These are phyloP conservation scores for Diaporthe humulicola DNA, from an alignment of 2,329 filamentous ascomycete genomes.

Conservation along the genomic window DNA sequence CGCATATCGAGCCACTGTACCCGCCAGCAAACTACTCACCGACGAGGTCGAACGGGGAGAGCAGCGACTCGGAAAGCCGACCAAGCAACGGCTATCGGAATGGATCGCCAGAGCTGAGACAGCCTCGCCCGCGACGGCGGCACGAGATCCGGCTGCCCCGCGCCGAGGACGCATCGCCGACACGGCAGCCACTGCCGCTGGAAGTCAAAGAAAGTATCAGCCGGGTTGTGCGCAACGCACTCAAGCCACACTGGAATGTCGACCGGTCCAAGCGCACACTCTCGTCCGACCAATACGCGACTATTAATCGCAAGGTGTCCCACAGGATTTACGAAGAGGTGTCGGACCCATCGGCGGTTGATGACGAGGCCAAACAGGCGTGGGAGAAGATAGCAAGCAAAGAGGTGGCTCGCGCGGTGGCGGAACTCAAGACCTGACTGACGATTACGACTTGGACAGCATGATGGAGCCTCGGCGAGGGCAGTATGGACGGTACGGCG, in stretches of 20 bases:
- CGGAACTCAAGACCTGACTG: conserved; percentile 65
- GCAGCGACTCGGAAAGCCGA: conserved; percentile 59
- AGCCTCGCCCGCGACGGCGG: conserved; percentile 64
- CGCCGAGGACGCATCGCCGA: conserved; percentile 77
- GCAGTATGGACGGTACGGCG: conserved; percentile 37
- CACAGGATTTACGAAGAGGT: conserved; percentile 85
- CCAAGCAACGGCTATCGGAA: conserved; percentile 19
- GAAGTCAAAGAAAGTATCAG: conserved; percentile 91
- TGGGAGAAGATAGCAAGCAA: conserved; percentile 83
- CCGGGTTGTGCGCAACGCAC: conserved; percentile 84
- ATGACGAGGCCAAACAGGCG: conserved; percentile 74
- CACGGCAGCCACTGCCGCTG: conserved; percentile 75
- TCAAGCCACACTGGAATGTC: conserved; percentile 80
- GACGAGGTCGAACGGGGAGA: conserved; percentile 59
- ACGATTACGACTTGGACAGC: conserved; percentile 47
- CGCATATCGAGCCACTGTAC: conserved; percentile 79
- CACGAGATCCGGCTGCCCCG: conserved; percentile 58
- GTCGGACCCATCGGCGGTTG: conserved; percentile 67
- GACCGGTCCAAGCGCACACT: conserved; percentile 75
- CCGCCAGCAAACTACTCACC: conserved; percentile 82
- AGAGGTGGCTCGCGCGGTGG: conserved; percentile 83
- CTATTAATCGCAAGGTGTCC: conserved; percentile 91
- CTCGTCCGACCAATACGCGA: conserved; percentile 90
- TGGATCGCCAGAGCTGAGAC: conserved; percentile 61
- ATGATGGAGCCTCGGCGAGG: conserved; percentile 37